phyloP scores from a whole-genome alignment of 83 land plant species.

The Thuja plicata region DNA sequence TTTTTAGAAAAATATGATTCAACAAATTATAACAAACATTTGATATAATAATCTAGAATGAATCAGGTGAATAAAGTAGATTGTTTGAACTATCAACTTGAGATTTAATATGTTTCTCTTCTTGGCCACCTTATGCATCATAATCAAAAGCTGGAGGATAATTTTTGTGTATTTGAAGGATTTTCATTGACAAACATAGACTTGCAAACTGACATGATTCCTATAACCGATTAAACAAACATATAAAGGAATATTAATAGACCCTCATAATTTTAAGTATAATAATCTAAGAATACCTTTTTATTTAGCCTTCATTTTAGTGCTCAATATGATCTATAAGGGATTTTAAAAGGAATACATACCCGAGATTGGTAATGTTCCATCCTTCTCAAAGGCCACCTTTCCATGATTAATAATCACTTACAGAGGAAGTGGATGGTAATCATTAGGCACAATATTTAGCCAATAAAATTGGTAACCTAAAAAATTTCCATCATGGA shows the following conservation, averaged over 20 bases:
- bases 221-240: neutral
- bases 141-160: neutral
- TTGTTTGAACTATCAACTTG: neutral
- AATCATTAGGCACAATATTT: conserved; percentile 50
- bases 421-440: conserved; percentile 42
- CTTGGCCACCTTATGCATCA: neutral
- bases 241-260: neutral
- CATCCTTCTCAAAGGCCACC: conserved; percentile 39
- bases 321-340: neutral
- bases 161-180: neutral
- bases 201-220: neutral
- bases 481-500: conserved; percentile 17
- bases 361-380: conserved; percentile 24
- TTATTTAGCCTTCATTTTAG: neutral
- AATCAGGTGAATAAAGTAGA: neutral
- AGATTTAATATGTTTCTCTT: neutral
- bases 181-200: neutral
- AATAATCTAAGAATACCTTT: neutral
- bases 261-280: neutral
- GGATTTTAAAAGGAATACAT: neutral
- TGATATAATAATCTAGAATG: neutral
- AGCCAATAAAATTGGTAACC: conserved; percentile 52
- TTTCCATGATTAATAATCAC: conserved; percentile 55
- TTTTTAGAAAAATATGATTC: neutral
- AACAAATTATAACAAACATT: neutral